A percentile compares a stretch with the other conserved stretches of the same genome.
phyloP scores from a whole-genome alignment of 2,329 filamentous ascomycete species.

The Nigrospora osmanthi region DNA sequence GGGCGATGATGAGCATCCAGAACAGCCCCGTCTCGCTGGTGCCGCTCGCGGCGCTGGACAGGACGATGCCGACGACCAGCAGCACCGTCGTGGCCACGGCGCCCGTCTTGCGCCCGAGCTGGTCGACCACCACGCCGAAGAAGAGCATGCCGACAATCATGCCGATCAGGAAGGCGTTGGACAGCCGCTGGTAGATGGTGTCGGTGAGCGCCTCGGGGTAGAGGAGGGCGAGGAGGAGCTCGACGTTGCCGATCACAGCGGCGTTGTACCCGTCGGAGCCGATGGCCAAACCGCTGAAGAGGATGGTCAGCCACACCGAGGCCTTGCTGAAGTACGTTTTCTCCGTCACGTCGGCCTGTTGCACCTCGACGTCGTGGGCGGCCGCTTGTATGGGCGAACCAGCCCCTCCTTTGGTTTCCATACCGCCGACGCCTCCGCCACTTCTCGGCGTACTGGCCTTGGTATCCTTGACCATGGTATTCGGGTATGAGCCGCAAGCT shows the following conservation, averaged over 20 bases:
- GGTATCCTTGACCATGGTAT: too few relatives aligned
- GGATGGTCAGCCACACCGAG: constrained; percentile 33
- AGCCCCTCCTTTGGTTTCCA: too few relatives aligned
- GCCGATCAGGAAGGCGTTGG: constrained; percentile 47
- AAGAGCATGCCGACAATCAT: constrained; percentile 48
- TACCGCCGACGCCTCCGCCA: too few relatives aligned
- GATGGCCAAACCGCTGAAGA: constrained; percentile 37
- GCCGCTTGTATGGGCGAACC: too few relatives aligned
- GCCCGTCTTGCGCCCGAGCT: constrained; percentile 39
- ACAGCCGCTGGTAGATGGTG: constrained; percentile 40
- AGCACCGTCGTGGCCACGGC: constrained; percentile 37
- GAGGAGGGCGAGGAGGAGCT: constrained; percentile 29
- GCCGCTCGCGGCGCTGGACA: constrained; percentile 37
- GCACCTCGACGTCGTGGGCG: constrained; percentile 2
- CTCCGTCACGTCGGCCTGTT: constrained; percentile 1
- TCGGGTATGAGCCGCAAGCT: too few relatives aligned
- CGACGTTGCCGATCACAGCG: constrained; percentile 35
- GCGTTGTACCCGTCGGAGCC: constrained; percentile 38
- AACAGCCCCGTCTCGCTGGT: constrained; percentile 29
- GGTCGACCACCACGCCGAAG: constrained; percentile 42
- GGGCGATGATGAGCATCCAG: constrained; percentile 40
- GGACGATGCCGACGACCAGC: constrained; percentile 35
- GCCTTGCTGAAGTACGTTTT: constrained; percentile 28
- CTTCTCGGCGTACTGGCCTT: too few relatives aligned
- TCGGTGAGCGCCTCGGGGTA: constrained; percentile 33